Evolutionary conservation across 768 basidiomycete genomes (phyloP), one percentile per base, ranked within the genome.

Genomic region (Pisolithus orientalis): DNA sequence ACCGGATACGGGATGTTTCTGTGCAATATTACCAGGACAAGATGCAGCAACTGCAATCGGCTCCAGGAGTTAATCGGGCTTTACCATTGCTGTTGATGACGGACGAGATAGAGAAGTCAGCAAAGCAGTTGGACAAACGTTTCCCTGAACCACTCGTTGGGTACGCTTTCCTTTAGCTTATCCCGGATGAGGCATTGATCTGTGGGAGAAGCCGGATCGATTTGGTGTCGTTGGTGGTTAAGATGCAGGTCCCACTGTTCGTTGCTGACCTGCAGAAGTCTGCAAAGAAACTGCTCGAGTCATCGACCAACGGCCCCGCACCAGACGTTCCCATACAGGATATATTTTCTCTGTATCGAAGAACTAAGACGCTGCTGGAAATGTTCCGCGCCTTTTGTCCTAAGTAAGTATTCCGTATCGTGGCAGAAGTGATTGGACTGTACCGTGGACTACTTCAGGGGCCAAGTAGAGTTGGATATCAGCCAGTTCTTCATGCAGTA

Each of bases 311-410:
- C 61, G 87, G 87, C 3, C 88, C 90, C 1, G 90, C 87, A 7
- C 90, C 91, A 5, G 88, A 90, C 56, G 80, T 93, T 3, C 89
- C 87, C 1, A 92, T 94, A 45, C 87, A 91, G 58, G 93, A 97
- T 64, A 83, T 94, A 27, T 94, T 96, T 59, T 78, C 85, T 1
- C 71, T 98, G 13, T 97, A 94, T 62, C 77, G 90, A 53, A 78
- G 90, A 58, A 80, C 85, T 27, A 86, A 82, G 65, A 80, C 81
- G 13, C 64, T 97, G 21, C 47, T 88, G 49, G 80, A 77, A n/a
- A 90, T 97, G 88, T 83, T 83, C 61, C 67, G 75, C 7, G 90
- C 90, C 0, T 95, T 94, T 66, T 85, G 82, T 59, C 77, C 89
- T 0, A 71, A 80, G 94, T 94, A 62, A 65, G 84, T 75, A 21